phyloP scores from a whole-genome alignment of 495 filamentous ascomycete species.

The Penicillium pulvis region DNA sequence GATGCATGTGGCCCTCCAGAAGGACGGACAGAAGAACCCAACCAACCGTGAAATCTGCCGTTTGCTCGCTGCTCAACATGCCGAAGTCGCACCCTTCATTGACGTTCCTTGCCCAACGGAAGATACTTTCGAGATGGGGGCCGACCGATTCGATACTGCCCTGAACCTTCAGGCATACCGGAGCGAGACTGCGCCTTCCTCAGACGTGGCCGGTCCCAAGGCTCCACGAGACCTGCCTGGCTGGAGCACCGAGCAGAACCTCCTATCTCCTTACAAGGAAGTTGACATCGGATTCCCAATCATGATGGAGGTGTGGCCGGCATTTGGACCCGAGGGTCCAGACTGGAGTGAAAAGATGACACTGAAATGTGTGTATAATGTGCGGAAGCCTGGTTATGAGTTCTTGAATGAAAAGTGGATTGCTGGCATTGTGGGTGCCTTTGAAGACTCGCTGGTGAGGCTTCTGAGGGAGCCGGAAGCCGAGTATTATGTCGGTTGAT shows the following conservation, averaged over 20 bases:
- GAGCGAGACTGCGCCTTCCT: background rate
- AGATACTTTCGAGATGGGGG: background rate
- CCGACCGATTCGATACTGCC: background rate
- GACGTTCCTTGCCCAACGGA: conserved; percentile 1
- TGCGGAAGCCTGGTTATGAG: background rate
- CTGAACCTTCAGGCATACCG: conserved; percentile 1
- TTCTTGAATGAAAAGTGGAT: background rate
- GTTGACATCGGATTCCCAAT: background rate
- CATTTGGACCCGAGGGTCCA: background rate
- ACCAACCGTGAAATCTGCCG: conserved; percentile 3
- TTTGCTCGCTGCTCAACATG: background rate
- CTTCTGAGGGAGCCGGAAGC: background rate
- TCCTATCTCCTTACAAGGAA: background rate
- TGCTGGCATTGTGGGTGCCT: background rate
- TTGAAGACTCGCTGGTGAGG: background rate
- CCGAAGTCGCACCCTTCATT: background rate
- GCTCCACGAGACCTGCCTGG: background rate
- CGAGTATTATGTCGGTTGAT: background rate
- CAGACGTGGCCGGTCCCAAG: background rate
- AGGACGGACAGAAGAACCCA: background rate
- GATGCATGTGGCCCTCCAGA: background rate
- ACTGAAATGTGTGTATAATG: background rate
- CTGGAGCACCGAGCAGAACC: background rate
- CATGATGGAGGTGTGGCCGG: conserved; percentile 5
- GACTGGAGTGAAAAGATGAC: background rate